These are phyloP conservation scores for Penicillium thymicola DNA, from an alignment of 2,329 filamentous ascomycete species.

Conservation along the genomic window DNA sequence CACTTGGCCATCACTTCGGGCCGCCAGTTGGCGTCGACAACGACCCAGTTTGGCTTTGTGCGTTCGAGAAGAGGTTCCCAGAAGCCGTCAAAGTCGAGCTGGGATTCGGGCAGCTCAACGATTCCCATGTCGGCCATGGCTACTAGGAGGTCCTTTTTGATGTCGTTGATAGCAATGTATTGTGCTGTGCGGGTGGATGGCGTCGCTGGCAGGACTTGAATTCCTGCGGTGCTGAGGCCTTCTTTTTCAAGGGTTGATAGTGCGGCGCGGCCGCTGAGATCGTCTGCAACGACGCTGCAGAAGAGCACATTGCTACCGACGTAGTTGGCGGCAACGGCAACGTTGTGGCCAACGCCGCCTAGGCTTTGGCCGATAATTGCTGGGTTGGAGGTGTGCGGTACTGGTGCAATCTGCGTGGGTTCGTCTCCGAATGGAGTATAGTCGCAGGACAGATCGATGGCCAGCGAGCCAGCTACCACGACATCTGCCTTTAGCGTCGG, in stretches of 20 bases:
- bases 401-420: constrained; percentile 31
- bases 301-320: constrained; percentile 66
- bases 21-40: constrained; percentile 86
- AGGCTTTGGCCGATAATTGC: constrained; percentile 76
- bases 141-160: constrained; percentile 75
- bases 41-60: constrained; percentile 68
- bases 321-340: constrained; percentile 76
- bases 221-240: constrained; percentile 61
- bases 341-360: constrained; percentile 89
- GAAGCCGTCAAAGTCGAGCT: constrained; percentile 47
- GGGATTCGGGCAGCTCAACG: constrained; percentile 51
- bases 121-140: constrained; percentile 97
- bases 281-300: constrained; percentile 77
- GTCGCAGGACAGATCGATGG: constrained; percentile 83
- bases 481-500: constrained; percentile 54
- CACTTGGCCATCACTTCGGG: constrained; percentile 63
- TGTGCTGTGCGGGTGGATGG: constrained; percentile 71
- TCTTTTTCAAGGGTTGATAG: constrained; percentile 60
- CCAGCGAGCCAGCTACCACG: constrained; percentile 87
- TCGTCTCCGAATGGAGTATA: constrained; percentile 53
- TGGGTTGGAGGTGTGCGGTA: constrained; percentile 78
- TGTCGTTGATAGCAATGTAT: constrained; percentile 86
- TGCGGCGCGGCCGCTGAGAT: constrained; percentile 71
- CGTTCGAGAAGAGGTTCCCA: constrained; percentile 60
- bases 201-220: constrained; percentile 56